These are phyloP conservation scores for Termitomyces sp. DNA, from an alignment of 768 basidiomycete genomes.

Conservation along the genomic window DNA sequence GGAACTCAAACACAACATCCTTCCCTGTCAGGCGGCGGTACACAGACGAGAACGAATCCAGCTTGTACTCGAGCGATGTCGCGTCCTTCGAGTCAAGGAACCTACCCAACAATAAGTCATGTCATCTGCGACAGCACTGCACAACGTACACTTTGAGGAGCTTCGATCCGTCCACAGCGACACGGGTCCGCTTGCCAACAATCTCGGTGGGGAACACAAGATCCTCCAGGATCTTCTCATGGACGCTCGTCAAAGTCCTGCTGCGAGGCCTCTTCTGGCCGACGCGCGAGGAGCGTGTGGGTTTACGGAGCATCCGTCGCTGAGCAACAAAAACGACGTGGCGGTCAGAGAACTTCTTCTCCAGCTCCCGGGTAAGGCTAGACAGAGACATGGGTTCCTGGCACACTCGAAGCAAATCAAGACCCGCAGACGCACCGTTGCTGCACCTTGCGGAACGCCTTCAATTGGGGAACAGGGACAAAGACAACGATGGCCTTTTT, in stretches of 20 bases:
- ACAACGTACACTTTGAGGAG: slow-evolving; percentile 91
- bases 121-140: slow-evolving; percentile 13
- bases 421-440: slow-evolving; percentile 57
- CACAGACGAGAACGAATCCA: slow-evolving; percentile 97
- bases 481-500: slow-evolving; percentile 99
- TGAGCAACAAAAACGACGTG: slow-evolving; percentile 99
- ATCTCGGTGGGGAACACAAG: slow-evolving; percentile 99
- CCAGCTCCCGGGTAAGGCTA: slow-evolving; percentile 96
- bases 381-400: slow-evolving; percentile 9
- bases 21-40: slow-evolving; percentile 95
- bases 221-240: slow-evolving; percentile 98
- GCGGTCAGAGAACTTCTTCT: slow-evolving; percentile 99
- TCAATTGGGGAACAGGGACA: slow-evolving; percentile 94
- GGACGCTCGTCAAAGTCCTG: slow-evolving; percentile 95
- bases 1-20: slow-evolving; percentile 94
- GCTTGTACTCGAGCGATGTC: slow-evolving; percentile 98
- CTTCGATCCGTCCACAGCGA: slow-evolving; percentile 91
- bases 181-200: slow-evolving; percentile 95
- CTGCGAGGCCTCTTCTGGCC: slow-evolving; percentile 95
- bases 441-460: slow-evolving; percentile 98
- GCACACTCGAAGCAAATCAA: slow-evolving; percentile 7
- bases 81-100: slow-evolving; percentile 98
- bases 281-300: slow-evolving; percentile 87
- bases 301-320: slow-evolving; percentile 97
- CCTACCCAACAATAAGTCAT: slow-evolving; percentile 34